Base-by-base conservation (phyloP, 2,329 filamentous ascomycete species). In the Ceratocystis albifundus region DNA sequence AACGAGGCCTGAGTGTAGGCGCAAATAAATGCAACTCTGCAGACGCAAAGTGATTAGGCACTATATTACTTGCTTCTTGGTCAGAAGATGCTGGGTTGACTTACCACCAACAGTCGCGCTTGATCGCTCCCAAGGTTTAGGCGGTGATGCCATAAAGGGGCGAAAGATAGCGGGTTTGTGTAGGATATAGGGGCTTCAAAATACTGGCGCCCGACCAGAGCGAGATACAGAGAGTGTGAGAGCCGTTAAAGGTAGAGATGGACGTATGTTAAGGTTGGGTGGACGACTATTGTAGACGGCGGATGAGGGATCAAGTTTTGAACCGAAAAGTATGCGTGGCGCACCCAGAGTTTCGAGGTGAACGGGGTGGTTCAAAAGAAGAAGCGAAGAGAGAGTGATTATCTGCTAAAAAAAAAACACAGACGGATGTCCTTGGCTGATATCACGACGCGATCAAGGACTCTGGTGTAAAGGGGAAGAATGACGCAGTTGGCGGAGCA, bases 41-140 rank as follows among this genome's bases (percentile, higher is more conserved):
- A 73, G 69, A 78, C 71, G 57, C 80, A 70, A 64, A 59, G 6
- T n/a, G 79, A 72, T 45, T 80, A 73, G 44, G 78, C 75, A 66
- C 80, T 74, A 64, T 75, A 17, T 17, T 50, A 28, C 8, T 55
- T 67, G 12, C 20, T 44, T 30, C 8, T 48, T 67, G 74, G 73
- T 70, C 75, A 73, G 59, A 75, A 73, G 45, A 64, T 36, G 50
- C 65, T 69, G 28, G 61, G 55, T 65, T 69, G 28, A 63, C 65
- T 7, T 46, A 67, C 55, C 30, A 62, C 62, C 63, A 65, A 61
- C 66, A 63, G 67, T 61, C 69, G 84, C 83, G 76, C 87, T 88
- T 70, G 87, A 83, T 76, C 88, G 84, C 79, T 99, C 94, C 94
- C 94, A 99, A 61, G 94, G 94, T 78, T 99, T 99, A 66, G 94